A percentile compares a stretch with the other conserved stretches of the same genome.
These are phyloP conservation scores for Choiromyces venosus DNA, from an alignment of 495 filamentous ascomycete genomes.

Conservation along the genomic window DNA sequence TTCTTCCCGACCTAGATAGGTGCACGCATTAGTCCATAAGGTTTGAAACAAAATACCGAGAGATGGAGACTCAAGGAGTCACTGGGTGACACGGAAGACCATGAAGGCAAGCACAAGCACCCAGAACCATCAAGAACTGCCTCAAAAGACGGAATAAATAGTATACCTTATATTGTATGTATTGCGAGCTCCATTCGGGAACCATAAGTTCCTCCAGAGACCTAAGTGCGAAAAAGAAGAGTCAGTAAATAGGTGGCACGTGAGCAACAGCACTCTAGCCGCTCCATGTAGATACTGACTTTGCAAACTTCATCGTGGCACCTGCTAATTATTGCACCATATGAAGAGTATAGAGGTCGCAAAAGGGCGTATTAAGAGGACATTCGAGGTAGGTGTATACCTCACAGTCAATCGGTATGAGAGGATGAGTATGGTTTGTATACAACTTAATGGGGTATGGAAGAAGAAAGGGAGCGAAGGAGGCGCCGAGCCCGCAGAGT, in stretches of 20 bases:
- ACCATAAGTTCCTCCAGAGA: slow-evolving; percentile 42
- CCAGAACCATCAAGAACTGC: background rate
- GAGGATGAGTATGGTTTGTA: background rate
- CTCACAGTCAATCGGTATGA: background rate
- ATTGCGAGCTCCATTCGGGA: slow-evolving; percentile 42
- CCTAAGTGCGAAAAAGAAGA: slow-evolving; percentile 19
- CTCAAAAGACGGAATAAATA: background rate
- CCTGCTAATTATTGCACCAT: background rate
- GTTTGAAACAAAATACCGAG: background rate
- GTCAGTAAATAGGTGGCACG: slow-evolving; percentile 7
- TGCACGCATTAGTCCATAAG: slow-evolving; percentile 2
- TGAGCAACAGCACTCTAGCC: background rate
- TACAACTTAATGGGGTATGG: background rate
- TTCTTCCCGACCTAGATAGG: slow-evolving; percentile 37
- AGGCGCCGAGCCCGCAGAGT: background rate
- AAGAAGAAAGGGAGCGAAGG: background rate
- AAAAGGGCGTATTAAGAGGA: background rate
- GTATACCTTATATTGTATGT: slow-evolving; percentile 42
- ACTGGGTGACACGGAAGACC: background rate
- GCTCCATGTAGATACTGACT: slow-evolving; percentile 21
- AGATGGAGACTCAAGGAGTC: background rate
- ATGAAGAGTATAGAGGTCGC: background rate
- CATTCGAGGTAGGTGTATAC: background rate
- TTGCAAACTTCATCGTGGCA: slow-evolving; percentile 37
- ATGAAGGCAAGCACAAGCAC: background rate